Conservation (phyloP, 352 stramenopile species). For the Pythium grandisporangium region DNA sequence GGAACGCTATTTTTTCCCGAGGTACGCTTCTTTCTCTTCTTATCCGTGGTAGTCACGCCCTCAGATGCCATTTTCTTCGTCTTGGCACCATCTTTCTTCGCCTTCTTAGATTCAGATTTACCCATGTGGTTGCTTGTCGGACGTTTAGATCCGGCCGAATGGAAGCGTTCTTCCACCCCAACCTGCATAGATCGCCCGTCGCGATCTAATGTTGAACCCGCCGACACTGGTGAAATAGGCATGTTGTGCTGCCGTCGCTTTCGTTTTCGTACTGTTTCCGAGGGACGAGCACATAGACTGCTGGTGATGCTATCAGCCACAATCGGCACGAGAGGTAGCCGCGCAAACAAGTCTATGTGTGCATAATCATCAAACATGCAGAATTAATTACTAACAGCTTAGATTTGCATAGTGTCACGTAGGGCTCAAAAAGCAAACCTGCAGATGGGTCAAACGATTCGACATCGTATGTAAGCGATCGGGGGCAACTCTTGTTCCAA, state of each 20-base stretch:
- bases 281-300: conserved; percentile 19
- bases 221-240: conserved; percentile 1
- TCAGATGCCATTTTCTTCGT: no score
- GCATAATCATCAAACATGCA: background rate
- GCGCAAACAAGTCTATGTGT: conserved; percentile 29
- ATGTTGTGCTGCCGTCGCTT: conserved; percentile 21
- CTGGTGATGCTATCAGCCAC: conserved; percentile 42
- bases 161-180: no score
- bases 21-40: conserved; percentile 23
- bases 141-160: conserved; percentile 2
- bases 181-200: conserved; percentile 5
- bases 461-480: conserved; percentile 59
- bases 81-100: conserved; percentile 28
- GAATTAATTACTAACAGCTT: background rate
- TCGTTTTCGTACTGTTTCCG: conserved; percentile 38
- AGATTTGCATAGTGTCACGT: no score
- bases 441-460: conserved; percentile 30
- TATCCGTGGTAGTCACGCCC: no score
- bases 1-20: no score
- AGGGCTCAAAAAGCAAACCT: conserved; percentile 8
- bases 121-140: conserved; percentile 11
- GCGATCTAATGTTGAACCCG: background rate
- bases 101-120: conserved; percentile 25
- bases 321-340: conserved; percentile 45
- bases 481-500: conserved; percentile 70